Evolutionary conservation across 2,329 filamentous ascomycete genomes (phyloP), one percentile per base, ranked within the genome.

Genomic region (Arthrobotrys conoides): DNA sequence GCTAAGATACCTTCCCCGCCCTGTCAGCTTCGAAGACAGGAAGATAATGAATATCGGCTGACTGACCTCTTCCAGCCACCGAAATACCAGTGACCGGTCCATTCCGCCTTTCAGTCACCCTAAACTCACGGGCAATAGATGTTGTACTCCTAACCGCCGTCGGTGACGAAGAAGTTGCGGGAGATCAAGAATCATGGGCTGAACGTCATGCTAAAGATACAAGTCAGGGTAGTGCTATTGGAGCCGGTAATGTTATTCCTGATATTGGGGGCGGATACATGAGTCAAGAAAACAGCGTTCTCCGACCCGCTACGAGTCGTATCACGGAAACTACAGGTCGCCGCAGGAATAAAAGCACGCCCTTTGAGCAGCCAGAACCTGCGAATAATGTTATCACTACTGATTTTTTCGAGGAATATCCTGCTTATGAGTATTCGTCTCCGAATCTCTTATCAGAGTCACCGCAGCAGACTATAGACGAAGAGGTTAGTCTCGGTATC

Each of bases 311-410:
- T 6, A 41, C 18, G 3, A 38, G 33, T 9, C 55, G 55, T 44
- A 61, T 61, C 18, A 22, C 24, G 9, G 55, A 44, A 24, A 24
- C 18, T 16, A 41, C n/a, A 9, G 18, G 10, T 14, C 18, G 33
- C 9, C 9, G 30, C 5, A 33, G 33, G 18, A 0, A 8, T 12
- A 61, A n/a, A 5, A 24, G 10, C n/a, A 0, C 0, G 33, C 22
- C 22, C 5, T 5, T 30, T 3, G 3, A n/a, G 10, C n/a, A 41
- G 20, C 30, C 36, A 12, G 18, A 61, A 16, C 55, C n/a, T 16
- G 55, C 30, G 36, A 61, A 61, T 61, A 24, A 41, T 12, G 41
- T 61, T 10, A 61, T 61, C 9, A 61, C 30, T 4, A 61, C 55
- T 5, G 36, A 61, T 2, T 61, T 41, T 18, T 12, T 61, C 2